Conservation (phyloP, 441 rosid genomes). For the Gossypium schwendimanii region DNA sequence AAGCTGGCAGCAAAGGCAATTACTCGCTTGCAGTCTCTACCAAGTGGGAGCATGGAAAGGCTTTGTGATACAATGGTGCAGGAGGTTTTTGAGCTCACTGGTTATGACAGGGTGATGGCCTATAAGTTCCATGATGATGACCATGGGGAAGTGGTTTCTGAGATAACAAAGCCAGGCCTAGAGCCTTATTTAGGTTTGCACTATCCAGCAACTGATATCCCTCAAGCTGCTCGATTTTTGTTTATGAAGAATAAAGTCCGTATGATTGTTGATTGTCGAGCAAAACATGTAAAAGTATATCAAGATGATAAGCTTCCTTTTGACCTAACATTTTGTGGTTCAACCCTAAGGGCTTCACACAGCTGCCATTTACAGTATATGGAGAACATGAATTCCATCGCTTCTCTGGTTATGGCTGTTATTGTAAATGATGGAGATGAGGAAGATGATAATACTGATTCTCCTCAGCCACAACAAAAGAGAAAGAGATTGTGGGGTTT, state of each 20-base stretch:
- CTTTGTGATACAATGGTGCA: conserved; percentile 92
- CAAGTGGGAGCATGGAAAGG: conserved; percentile 89
- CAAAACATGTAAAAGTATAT: conserved; percentile 75
- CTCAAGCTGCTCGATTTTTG: conserved; percentile 88
- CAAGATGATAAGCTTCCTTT: conserved; percentile 81
- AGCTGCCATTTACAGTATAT: conserved; percentile 86
- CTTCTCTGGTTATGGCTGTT: conserved; percentile 93
- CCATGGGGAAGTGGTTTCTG: conserved; percentile 90
- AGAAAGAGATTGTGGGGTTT: conserved; percentile 92
- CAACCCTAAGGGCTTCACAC: conserved; percentile 88
- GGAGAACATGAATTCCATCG: conserved; percentile 90
- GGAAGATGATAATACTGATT: conserved; percentile 35
- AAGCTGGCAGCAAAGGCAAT: conserved; percentile 96
- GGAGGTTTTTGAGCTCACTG: conserved; percentile 89
- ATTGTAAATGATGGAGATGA: conserved; percentile 78
- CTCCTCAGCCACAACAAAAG: conserved; percentile 53
- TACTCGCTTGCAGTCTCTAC: conserved; percentile 69
- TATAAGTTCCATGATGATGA: conserved; percentile 95
- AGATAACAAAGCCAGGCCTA: conserved; percentile 72
- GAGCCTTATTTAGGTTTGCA: conserved; percentile 93
- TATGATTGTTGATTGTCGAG: conserved; percentile 86
- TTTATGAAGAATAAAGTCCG: conserved; percentile 94
- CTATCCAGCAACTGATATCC: conserved; percentile 95
- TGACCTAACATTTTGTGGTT: conserved; percentile 84
- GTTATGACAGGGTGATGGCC: conserved; percentile 93